These are phyloP conservation scores for Huntiella abstrusa DNA, from an alignment of 2,329 filamentous ascomycete species.

Conservation along the genomic window DNA sequence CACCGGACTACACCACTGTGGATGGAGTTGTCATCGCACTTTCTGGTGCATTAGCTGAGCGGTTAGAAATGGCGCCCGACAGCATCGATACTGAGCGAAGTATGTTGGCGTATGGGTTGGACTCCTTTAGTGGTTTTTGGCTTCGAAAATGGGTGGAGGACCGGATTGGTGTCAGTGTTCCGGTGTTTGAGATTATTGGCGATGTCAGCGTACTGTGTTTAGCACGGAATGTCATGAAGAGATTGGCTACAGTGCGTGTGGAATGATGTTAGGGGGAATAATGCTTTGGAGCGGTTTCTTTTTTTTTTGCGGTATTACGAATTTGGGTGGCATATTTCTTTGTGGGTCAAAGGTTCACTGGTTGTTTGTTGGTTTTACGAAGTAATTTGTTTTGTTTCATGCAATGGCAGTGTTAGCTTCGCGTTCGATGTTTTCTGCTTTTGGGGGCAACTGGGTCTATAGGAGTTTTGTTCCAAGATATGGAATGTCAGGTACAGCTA, in stretches of 20 bases:
- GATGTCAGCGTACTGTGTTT: constrained; percentile 23
- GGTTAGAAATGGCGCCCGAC: constrained; percentile 25
- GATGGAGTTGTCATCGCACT: constrained; percentile 17
- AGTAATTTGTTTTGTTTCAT: no score
- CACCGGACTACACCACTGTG: neutral
- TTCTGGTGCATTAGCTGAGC: constrained; percentile 15
- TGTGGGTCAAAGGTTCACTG: no score
- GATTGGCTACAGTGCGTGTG: constrained; percentile 5
- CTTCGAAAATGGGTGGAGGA: constrained; percentile 31
- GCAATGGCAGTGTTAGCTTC: no score
- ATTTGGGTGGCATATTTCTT: no score
- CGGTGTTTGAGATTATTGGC: constrained; percentile 29
- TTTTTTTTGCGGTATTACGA: neutral
- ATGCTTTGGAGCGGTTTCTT: neutral
- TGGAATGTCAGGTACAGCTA: no score
- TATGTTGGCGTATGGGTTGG: constrained; percentile 29
- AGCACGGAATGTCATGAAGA: constrained; percentile 18
- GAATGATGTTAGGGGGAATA: constrained; percentile 13
- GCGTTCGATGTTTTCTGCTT: no score
- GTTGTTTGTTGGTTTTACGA: no score
- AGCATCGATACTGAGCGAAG: constrained; percentile 25
- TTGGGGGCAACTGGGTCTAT: no score
- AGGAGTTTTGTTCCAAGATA: no score
- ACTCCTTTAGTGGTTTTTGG: constrained; percentile 33
- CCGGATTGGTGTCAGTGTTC: constrained; percentile 25